Base-by-base conservation (phyloP, 164 flowering plant genomes). In the Vitis labrusca region DNA sequence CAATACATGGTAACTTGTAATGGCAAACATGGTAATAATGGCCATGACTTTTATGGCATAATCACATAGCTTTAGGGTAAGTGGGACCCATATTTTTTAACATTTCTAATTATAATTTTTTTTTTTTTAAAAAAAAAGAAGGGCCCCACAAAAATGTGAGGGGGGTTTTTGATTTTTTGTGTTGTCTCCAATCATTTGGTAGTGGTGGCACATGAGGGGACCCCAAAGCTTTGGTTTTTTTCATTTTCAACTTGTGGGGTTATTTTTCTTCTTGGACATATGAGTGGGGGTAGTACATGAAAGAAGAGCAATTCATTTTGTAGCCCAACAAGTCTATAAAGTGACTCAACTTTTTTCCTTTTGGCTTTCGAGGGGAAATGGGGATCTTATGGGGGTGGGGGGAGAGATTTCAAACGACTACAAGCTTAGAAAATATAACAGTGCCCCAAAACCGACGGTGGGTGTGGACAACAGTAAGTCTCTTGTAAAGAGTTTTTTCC, bases 21-120 rank as follows among this genome's bases (percentile, higher is more conserved):
- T 75, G 78, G 78, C 78, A 71, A 75, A 75, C 78, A 75, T 61
- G 49, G 70, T 75, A 66, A 75, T 75, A 53, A 71, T 75, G 48
- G 15, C 78, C 49, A 47, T 53, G 78, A 75, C 78, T 75, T 75
- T 60, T 57, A 44, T 75, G 61, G 52, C 62, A 62, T 56, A 63
- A 29, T 44, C n/a, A 27, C 15, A 8, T 30, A 14, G 37, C 65
- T 16, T 61, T 29, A 49, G 50, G 17, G 57, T 65, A 37, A 37
- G 44, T 37, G 44, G 74, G 74, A 3, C 67, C 74, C 70, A 57
- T 14, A 23, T 50, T 37, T n/a, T 16, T 50, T 52, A 13, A 59
- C 63, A 37, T 37, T 37, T 63, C 63, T 59, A 66, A 66, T 59
- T 17, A 72, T 64, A 32, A 32, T 32, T 32, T 6, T 3, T 32